Evolutionary conservation across 75 land plant genomes (phyloP), one percentile per base, ranked within the genome.

Genomic region (Sequoia sempervirens): DNA sequence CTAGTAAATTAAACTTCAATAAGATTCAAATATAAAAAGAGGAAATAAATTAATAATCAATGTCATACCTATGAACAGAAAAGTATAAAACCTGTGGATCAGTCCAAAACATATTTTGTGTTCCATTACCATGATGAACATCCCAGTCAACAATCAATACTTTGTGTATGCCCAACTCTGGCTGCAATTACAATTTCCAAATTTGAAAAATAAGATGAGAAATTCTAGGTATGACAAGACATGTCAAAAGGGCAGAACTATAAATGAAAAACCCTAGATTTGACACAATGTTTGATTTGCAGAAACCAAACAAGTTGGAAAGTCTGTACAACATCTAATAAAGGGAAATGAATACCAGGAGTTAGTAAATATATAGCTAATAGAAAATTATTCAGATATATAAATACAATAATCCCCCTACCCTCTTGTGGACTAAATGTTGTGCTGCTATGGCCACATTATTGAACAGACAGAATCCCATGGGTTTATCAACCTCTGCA

Each of bases 51-150:
- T 40, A 36, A 78, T 37, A 45, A 11, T 12, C 12, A 78, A n/a
- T 79, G 8, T 15, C 34, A 78, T 91, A 94, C 98, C 98, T 89
- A 56, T 96, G 98, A 75, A 96, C 95, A 84, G 98, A 96, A 88
- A 96, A 96, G 85, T 88, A 96, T 30, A 96, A 83, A 74, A 96
- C 96, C 32, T 93, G 90, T 82, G 95, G 90, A 88, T 96, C 98
- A 26, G 88, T 88, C 92, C 93, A 96, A 83, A 96, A 96, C 91
- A 91, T 94, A 37, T 94, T 91, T 82, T 96, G 98, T 26, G 98
- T 96, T 45, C 94, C 97, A 89, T 96, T 96, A 13, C 98, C 98
- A 90, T 96, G 98, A 85, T 96, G 98, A 30, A 96, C 95, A 89
- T 93, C 95, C 95, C 97, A 87, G 81, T 89, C 91, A 64, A 90